Evolutionary conservation across 2,329 filamentous ascomycete species (phyloP), one percentile per base, ranked within the genome.

Genomic region (Ceratocystis albifundus): DNA sequence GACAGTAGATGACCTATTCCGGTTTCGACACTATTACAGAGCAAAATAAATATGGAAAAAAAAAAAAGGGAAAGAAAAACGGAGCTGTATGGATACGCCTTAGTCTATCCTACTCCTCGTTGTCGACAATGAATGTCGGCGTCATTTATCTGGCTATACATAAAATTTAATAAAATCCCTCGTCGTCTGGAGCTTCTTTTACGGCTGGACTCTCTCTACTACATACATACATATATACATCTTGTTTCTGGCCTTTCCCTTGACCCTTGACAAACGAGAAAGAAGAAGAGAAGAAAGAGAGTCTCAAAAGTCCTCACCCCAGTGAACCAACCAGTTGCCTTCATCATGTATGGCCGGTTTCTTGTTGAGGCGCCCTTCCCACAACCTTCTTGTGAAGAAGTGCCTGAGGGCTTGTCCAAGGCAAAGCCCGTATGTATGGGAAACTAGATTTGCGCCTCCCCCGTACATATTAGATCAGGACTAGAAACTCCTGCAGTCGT

Each of bases 141-240:
- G 53, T 32, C 53, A 30, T 59, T 59, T 57, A 7, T 48, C 17
- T 48, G 3, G 53, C 28, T 59, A 20, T 59, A 59, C 32, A 32
- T 57, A 32, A 59, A 59, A n/a, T 59, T 17, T 25, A 59, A 32
- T 32, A 59, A 59, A 32, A 59, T 32, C 8, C 53, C 53, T 59
- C 25, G 28, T 17, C 53, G 32, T 59, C 25, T 59, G 17, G 53
- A 6, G 25, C 4, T 32, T 59, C 25, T 59, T 59, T 30, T 59
- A 28, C 48, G 17, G 25, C 7, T 20, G 36, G 25, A 59, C 1
- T 28, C 28, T 28, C 28, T 59, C 28, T 32, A 5, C 36, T 41
- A 41, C 8, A 3, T 36, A 36, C 7, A 8, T 17, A 36, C 53
- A 25, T 12, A 15, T 30, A 28, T 12, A 15, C n/a, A 28, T 28